Conservation (phyloP, 306 rosid species). For the Dicorynia guianensis region DNA sequence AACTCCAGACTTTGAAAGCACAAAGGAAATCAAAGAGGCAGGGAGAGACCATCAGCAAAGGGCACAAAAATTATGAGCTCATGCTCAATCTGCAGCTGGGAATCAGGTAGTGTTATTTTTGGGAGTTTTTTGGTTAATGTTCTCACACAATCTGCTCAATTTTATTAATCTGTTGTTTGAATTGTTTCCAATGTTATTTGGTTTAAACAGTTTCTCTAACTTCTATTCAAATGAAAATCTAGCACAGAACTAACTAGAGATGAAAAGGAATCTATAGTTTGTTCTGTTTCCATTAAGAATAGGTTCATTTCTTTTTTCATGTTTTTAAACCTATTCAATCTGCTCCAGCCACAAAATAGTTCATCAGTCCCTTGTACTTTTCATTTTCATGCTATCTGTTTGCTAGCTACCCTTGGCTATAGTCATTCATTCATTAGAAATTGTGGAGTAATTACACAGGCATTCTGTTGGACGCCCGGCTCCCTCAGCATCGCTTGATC, state of each 20-base stretch:
- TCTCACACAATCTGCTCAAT: not conserved
- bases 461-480: conserved; percentile 96
- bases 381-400: not conserved
- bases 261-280: no score
- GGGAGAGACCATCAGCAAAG: conserved; percentile 82
- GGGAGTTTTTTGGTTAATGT: not conserved
- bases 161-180: not conserved
- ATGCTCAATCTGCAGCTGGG: conserved; percentile 95
- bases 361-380: not conserved
- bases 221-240: no score
- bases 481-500: conserved; percentile 80
- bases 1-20: conserved; percentile 51
- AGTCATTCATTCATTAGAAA: conserved; percentile 20
- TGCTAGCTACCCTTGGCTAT: not conserved
- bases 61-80: conserved; percentile 88
- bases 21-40: conserved; percentile 69
- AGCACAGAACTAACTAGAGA: no score
- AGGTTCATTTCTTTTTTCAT: not conserved
- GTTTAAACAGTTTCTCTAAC: not conserved
- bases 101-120: conserved; percentile 59
- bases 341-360: not conserved
- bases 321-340: not conserved
- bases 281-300: not conserved
- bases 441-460: conserved; percentile 52
- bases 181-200: not conserved